A percentile compares a stretch with the other conserved stretches of the same genome.
These are phyloP conservation scores for Serendipita sp. DNA, from an alignment of 768 basidiomycete genomes.

Conservation along the genomic window DNA sequence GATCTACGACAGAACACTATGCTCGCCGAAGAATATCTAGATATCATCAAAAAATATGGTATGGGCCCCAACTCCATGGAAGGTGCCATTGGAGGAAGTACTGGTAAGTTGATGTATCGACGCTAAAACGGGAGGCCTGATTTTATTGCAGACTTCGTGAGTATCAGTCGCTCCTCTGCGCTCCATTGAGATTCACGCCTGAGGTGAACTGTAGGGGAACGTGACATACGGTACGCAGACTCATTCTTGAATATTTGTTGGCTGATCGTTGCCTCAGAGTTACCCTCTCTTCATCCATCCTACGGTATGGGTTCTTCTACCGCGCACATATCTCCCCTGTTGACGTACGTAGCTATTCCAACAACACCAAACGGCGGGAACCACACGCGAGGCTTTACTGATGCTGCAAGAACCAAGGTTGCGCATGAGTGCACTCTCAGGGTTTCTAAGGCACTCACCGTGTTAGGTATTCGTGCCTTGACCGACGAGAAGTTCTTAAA, in stretches of 20 bases:
- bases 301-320: constrained; percentile 31
- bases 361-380: constrained; percentile 57
- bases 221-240: constrained; percentile 48
- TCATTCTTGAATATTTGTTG: constrained; percentile 1
- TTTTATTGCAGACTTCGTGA: constrained; percentile 42
- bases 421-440: constrained; percentile 54
- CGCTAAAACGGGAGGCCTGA: too few relatives aligned
- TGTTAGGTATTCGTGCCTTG: constrained; percentile 49
- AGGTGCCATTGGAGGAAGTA: constrained; percentile 62
- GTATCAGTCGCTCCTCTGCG: constrained; percentile 15
- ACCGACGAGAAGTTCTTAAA: constrained; percentile 49
- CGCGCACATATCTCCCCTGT: neutral
- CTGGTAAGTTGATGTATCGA: constrained; percentile 14
- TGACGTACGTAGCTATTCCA: constrained; percentile 43
- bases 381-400: constrained; percentile 54
- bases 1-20: constrained; percentile 57
- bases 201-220: constrained; percentile 36
- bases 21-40: constrained; percentile 41
- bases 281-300: constrained; percentile 60
- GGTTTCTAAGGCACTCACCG: constrained; percentile 55
- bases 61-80: constrained; percentile 44
- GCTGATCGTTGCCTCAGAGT: constrained; percentile 22
- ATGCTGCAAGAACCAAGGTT: constrained; percentile 38
- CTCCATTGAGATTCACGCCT: neutral
- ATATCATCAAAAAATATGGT: constrained; percentile 40